Percentiles rank a stretch among this genome's conserved stretches.
Conservation (phyloP, 2,329 filamentous ascomycete species). For the Gaeumannomyces sp. region DNA sequence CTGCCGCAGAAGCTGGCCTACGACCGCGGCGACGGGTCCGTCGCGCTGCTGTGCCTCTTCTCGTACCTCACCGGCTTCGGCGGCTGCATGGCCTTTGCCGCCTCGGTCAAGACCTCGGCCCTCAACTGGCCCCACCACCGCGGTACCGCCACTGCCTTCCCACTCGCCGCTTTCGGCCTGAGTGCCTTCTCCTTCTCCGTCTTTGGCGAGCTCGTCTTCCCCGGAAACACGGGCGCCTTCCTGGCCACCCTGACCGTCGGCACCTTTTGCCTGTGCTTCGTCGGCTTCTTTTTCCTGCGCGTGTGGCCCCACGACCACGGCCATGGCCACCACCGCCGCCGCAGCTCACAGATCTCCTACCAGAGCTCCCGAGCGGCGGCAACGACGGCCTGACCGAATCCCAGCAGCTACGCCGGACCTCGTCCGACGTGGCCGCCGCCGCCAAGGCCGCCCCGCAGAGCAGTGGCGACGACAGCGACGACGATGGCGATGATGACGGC, state of each 20-base stretch:
- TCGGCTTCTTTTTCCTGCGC: conserved; percentile 78
- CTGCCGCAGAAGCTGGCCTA: conserved; percentile 79
- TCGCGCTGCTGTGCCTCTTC: conserved; percentile 67
- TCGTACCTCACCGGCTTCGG: conserved; percentile 77
- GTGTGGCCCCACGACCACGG: conserved; percentile 52
- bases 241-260: conserved; percentile 74
- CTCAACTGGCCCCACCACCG: conserved; percentile 88
- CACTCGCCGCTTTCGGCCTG: conserved; percentile 84
- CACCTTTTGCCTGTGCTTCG: conserved; percentile 67
- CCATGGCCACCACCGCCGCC: conserved; percentile 2
- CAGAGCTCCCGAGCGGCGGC: conserved; percentile 40
- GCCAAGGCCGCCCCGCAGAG: conserved; percentile 28
- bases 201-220: conserved; percentile 69
- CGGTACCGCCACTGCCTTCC: conserved; percentile 90
- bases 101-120: conserved; percentile 78
- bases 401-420: conserved; percentile 34
- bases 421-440: conserved; percentile 34
- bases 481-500: neutral
- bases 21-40: conserved; percentile 55
- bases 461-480: conserved; percentile 4
- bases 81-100: conserved; percentile 85
- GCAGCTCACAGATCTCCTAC: conserved; percentile 44
- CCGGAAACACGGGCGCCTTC: conserved; percentile 75
- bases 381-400: conserved; percentile 26
- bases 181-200: conserved; percentile 95